Percentiles rank a stretch among this genome's conserved stretches.
phyloP scores from a whole-genome alignment of 1,284 basidiomycete genomes.

The Athelia sp. region DNA sequence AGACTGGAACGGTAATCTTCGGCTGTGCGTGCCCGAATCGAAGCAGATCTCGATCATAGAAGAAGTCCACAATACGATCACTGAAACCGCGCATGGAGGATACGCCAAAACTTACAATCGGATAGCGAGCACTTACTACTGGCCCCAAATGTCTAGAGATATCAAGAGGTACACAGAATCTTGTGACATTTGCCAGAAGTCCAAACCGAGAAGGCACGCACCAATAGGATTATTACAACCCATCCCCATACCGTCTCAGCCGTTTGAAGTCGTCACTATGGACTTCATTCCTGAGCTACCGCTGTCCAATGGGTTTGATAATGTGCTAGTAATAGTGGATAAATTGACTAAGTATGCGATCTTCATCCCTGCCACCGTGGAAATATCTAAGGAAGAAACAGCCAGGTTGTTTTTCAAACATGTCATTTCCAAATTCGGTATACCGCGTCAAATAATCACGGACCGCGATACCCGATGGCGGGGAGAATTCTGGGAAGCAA shows the following conservation, averaged over 20 bases:
- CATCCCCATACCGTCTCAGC: neutral
- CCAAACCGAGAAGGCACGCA: neutral
- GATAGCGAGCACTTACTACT: too few species aligned
- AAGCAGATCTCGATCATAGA: neutral
- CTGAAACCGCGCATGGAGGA: neutral
- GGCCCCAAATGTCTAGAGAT: neutral
- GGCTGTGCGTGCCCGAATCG: neutral
- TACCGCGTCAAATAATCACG: conserved; percentile 19
- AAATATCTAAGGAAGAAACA: conserved; percentile 10
- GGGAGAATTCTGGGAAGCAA: conserved; percentile 14
- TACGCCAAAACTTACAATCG: too few species aligned
- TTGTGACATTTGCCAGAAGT: neutral
- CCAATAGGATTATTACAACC: neutral
- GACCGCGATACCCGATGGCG: conserved; percentile 21
- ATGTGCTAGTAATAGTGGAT: conserved; percentile 32
- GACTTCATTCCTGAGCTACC: neutral
- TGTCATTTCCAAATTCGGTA: conserved; percentile 14
- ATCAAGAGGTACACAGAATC: neutral
- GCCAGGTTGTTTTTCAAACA: conserved; percentile 19
- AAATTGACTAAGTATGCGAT: conserved; percentile 31
- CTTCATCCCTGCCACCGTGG: conserved; percentile 23
- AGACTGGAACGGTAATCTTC: neutral
- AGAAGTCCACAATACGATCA: neutral
- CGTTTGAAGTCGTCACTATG: neutral
- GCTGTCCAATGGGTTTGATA: conserved; percentile 3